Evolutionary conservation across 805 yeast species (phyloP), one percentile per base, ranked within the genome.

Genomic region (Candida corydali): DNA sequence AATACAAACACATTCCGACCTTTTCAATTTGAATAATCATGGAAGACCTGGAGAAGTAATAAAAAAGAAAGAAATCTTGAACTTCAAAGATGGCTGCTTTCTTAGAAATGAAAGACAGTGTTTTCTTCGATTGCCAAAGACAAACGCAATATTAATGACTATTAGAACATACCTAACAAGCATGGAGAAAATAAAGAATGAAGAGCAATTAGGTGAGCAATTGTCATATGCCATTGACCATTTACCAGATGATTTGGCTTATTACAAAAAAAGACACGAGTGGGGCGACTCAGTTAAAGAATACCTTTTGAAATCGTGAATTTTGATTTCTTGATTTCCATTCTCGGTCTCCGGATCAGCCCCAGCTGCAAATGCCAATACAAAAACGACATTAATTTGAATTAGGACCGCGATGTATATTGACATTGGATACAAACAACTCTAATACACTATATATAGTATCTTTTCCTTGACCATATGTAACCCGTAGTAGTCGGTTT

Each of bases 1-100:
- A 0, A 57, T 84, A 17, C 93, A 84, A 51, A 67, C 78, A 1
- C 85, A 80, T 48, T 61, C 68, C 3, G 40, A 47, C 12, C 46
- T 51, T 20, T 63, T 60, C 36, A 51, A 51, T 20, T 40, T 62
- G 3, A 55, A 51, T 29, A 42, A 51, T 5, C 70, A 65, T 42
- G 66, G 53, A 1, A 49, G 63, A 14, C 46, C 41, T 5, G 70
- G 65, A 7, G 61, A 59, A 11, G 40, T 35, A 7, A 32, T 58
- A 3, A 38, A 43, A 8, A 44, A 45, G 17, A n/a, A n/a, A n/a
- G n/a, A n/a, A n/a, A n/a, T n/a, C n/a, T 48, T 64, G 20, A 36
- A 36, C 17, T 37, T 35, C 14, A 62, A 59, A 17, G 51, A 53
- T 18, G 55, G 54, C 0, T 55, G 63, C 30, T 64, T 54, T 37